phyloP scores from a whole-genome alignment of 164 flowering plant genomes.

The Warburgia ugandensis region DNA sequence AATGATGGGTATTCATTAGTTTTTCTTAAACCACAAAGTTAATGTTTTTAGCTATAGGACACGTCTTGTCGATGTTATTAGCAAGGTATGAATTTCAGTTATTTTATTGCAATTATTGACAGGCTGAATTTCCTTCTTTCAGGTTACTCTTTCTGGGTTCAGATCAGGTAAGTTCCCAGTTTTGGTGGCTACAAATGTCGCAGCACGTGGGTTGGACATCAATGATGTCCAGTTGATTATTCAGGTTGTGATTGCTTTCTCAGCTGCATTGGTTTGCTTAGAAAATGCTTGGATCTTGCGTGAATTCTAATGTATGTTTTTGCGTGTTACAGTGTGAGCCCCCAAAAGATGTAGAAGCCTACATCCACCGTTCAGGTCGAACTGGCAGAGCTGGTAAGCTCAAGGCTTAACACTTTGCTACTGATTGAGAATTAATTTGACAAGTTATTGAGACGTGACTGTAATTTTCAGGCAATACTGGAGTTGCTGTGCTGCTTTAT shows the following conservation, averaged over 20 bases:
- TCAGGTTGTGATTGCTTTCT: constrained; percentile 40
- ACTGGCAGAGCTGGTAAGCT: constrained; percentile 89
- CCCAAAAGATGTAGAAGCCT: constrained; percentile 93
- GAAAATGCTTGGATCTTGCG: too few species aligned
- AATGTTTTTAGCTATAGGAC: too few species aligned
- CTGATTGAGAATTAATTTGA: too few species aligned
- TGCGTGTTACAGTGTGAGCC: constrained; percentile 99
- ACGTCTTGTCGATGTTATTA: too few species aligned
- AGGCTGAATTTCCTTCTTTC: constrained; percentile 9
- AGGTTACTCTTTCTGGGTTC: constrained; percentile 88
- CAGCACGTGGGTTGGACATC: constrained; percentile 93
- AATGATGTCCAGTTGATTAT: constrained; percentile 91
- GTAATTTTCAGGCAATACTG: constrained; percentile 60
- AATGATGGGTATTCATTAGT: too few species aligned
- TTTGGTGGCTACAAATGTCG: constrained; percentile 94
- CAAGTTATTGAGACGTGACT: too few species aligned
- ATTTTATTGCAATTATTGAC: too few species aligned
- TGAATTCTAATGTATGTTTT: not conserved
- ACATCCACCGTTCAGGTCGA: constrained; percentile 96
- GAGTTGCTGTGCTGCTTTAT: constrained; percentile 89
- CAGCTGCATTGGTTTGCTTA: too few species aligned
- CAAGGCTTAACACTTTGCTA: not conserved
- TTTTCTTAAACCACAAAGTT: too few species aligned
- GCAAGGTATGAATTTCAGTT: too few species aligned
- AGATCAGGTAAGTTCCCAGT: constrained; percentile 79